Percentiles rank a stretch among this genome's conserved stretches.
Evolutionary conservation across 1,139 yeast species (phyloP).

Genomic region (Pichia sp.): DNA sequence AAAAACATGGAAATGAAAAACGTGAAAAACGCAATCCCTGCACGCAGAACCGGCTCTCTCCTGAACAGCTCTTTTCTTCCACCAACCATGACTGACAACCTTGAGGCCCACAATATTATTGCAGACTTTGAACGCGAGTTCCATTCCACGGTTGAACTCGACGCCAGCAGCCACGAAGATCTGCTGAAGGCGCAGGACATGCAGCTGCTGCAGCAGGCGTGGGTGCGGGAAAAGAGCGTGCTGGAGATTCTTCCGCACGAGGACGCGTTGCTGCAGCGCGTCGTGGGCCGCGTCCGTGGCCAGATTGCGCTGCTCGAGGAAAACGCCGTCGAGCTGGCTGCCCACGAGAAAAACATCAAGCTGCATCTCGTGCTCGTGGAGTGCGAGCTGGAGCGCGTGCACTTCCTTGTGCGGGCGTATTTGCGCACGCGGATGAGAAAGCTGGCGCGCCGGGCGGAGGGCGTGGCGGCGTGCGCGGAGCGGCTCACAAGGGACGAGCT

Average conservation of each 20-base stretch:
- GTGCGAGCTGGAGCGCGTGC: constrained; percentile 83
- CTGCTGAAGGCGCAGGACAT: neutral
- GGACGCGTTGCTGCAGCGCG: constrained; percentile 47
- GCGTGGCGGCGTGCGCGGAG: neutral
- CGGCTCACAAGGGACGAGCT: constrained; percentile 52
- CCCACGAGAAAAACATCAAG: constrained; percentile 59
- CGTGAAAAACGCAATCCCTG: no score
- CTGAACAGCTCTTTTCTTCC: no score
- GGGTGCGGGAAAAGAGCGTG: constrained; percentile 80
- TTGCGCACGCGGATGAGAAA: constrained; percentile 69
- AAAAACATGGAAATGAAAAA: no score
- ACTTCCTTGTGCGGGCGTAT: constrained; percentile 71
- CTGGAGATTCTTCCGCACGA: constrained; percentile 80
- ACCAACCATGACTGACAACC: constrained; percentile 29
- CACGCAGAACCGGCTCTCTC: no score
- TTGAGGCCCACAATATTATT: constrained; percentile 42
- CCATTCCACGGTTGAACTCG: neutral
- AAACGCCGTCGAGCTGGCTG: constrained; percentile 46
- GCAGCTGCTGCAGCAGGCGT: constrained; percentile 47
- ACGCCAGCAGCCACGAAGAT: neutral
- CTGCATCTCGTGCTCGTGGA: constrained; percentile 78
- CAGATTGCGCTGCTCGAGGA: constrained; percentile 70
- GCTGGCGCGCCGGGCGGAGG: constrained; percentile 28
- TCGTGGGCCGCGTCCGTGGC: constrained; percentile 51
- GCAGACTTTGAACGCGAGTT: constrained; percentile 46